These are phyloP conservation scores for Fomitopsis palustris DNA, from an alignment of 1,284 basidiomycete species.

Conservation along the genomic window DNA sequence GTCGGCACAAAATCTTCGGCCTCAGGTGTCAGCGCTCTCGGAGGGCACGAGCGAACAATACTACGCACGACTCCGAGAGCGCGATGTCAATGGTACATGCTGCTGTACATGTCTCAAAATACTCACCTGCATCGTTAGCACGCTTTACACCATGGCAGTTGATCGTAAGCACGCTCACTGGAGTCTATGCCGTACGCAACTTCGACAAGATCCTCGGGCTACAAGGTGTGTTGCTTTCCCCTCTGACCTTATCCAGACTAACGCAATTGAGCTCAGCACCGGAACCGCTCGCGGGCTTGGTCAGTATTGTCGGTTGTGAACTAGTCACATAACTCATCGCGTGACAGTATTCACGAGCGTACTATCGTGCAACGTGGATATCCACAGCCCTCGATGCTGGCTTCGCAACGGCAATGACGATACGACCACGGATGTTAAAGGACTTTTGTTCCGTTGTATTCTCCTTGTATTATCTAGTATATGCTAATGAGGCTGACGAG, in stretches of 20 bases:
- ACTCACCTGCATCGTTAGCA: slow-evolving; percentile 38
- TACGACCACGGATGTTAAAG: slow-evolving; percentile 89
- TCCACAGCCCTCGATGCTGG: slow-evolving; percentile 93
- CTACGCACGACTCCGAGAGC: too few relatives aligned
- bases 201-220: slow-evolving; percentile 87
- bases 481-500: slow-evolving; percentile 91
- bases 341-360: slow-evolving; percentile 82
- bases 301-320: slow-evolving; percentile 35
- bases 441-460: slow-evolving; percentile 86
- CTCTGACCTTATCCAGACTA: neutral
- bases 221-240: slow-evolving; percentile 52
- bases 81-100: too few relatives aligned
- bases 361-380: slow-evolving; percentile 98
- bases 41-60: too few relatives aligned
- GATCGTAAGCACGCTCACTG: slow-evolving; percentile 80
- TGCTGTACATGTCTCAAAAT: too few relatives aligned
- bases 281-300: slow-evolving; percentile 86
- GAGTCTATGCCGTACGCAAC: slow-evolving; percentile 83
- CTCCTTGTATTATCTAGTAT: slow-evolving; percentile 90
- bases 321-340: neutral
- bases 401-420: slow-evolving; percentile 92
- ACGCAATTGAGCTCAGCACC: slow-evolving; percentile 56
- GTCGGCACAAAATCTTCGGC: too few relatives aligned
- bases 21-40: too few relatives aligned
- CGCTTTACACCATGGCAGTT: slow-evolving; percentile 95